Conservation (phyloP, 495 filamentous ascomycete genomes). For the Ascobolus immersus region DNA sequence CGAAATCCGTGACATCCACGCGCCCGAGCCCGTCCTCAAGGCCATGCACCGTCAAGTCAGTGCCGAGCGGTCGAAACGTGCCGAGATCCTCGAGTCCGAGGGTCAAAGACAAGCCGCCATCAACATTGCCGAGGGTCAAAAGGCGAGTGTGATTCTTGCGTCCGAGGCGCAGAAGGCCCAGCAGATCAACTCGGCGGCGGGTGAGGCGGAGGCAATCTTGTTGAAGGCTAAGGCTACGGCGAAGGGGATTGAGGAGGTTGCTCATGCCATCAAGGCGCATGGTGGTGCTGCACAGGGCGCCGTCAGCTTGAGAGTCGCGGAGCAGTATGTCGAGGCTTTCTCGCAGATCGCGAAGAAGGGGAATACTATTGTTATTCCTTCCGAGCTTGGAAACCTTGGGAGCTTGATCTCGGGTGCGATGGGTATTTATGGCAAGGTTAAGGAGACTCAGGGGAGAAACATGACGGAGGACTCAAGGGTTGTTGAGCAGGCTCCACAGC, state of each 20-base stretch:
- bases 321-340: slow-evolving; percentile 96
- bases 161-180: slow-evolving; percentile 78
- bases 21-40: slow-evolving; percentile 68
- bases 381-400: slow-evolving; percentile 89
- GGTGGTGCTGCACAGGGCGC: slow-evolving; percentile 53
- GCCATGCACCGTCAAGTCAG: slow-evolving; percentile 98
- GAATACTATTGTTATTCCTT: slow-evolving; percentile 80
- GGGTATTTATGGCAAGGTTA: slow-evolving; percentile 87
- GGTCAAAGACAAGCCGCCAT: slow-evolving; percentile 90
- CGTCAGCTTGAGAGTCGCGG: slow-evolving; percentile 63
- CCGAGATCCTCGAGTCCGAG: slow-evolving; percentile 88
- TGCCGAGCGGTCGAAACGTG: slow-evolving; percentile 83
- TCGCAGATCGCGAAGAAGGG: slow-evolving; percentile 75
- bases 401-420: slow-evolving; percentile 94
- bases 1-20: slow-evolving; percentile 95
- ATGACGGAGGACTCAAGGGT: too few species aligned
- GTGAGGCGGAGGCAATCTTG: slow-evolving; percentile 82
- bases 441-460: slow-evolving; percentile 52
- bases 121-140: slow-evolving; percentile 91
- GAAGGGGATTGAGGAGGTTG: slow-evolving; percentile 63
- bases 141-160: slow-evolving; percentile 84
- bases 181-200: slow-evolving; percentile 68
- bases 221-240: slow-evolving; percentile 71
- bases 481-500: too few species aligned
- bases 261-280: slow-evolving; percentile 40